A percentile compares a stretch with the other conserved stretches of the same genome.
phyloP scores from a whole-genome alignment of 805 yeast genomes.

The Suhomyces kilbournensis region DNA sequence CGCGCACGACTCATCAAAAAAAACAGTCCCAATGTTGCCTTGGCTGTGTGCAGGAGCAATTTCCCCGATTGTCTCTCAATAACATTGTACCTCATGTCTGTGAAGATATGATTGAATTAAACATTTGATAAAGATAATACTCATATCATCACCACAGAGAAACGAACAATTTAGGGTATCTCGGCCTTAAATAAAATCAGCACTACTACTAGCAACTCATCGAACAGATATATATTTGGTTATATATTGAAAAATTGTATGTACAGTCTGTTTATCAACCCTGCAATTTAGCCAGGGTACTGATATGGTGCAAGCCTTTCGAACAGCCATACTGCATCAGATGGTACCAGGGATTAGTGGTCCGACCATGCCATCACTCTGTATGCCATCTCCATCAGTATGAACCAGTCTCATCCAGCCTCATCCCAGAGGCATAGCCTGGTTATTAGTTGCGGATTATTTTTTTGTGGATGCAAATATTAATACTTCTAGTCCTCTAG shows the following conservation, averaged over 20 bases:
- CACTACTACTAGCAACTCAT: neutral
- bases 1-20: neutral
- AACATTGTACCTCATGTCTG: neutral
- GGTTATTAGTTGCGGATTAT: neutral
- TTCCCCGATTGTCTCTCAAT: neutral
- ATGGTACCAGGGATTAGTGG: neutral
- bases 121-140: neutral
- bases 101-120: neutral
- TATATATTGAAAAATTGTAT: neutral
- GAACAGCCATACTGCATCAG: neutral
- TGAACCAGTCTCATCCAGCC: neutral
- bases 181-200: neutral
- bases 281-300: neutral
- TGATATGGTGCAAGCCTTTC: neutral
- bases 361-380: neutral
- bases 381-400: neutral
- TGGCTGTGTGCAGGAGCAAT: neutral
- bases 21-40: neutral
- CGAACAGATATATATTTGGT: neutral
- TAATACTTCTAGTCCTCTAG: neutral
- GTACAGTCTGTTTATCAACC: constrained; percentile 1
- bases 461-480: neutral
- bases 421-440: neutral
- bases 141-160: neutral
- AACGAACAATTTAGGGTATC: neutral